A percentile compares a stretch with the other conserved stretches of the same genome.
Evolutionary conservation across 768 basidiomycete species (phyloP).

Genomic region (Phanerochaete sordida): DNA sequence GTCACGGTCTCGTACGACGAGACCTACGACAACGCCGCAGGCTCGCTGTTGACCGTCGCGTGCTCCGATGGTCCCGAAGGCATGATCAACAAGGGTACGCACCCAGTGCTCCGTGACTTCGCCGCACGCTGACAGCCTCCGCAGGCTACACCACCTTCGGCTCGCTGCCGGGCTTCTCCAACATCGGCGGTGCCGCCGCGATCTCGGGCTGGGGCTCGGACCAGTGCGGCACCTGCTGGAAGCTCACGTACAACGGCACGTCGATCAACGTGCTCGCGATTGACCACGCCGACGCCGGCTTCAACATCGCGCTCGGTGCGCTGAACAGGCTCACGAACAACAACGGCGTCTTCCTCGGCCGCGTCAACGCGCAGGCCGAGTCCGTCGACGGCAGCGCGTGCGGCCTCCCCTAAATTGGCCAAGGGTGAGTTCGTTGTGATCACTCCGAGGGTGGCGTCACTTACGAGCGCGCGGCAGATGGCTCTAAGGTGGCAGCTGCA

Average conservation of each 20-base stretch:
- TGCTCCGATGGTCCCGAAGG: slow-evolving; percentile 55
- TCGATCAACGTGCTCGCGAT: slow-evolving; percentile 50
- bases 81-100: slow-evolving; percentile 31
- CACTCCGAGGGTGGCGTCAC: background rate
- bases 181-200: slow-evolving; percentile 53
- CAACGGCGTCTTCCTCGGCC: slow-evolving; percentile 20
- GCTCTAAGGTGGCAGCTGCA: background rate
- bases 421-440: background rate
- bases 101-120: background rate
- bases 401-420: background rate
- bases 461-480: background rate
- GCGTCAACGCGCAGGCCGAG: slow-evolving; percentile 22
- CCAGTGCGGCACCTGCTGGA: slow-evolving; percentile 60
- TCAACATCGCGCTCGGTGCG: slow-evolving; percentile 32
- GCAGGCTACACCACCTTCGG: slow-evolving; percentile 45
- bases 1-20: slow-evolving; percentile 40
- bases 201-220: slow-evolving; percentile 49
- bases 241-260: slow-evolving; percentile 44
- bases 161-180: slow-evolving; percentile 53
- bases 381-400: slow-evolving; percentile 26
- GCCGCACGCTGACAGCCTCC: background rate
- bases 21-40: slow-evolving; percentile 41
- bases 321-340: slow-evolving; percentile 27
- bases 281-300: slow-evolving; percentile 41
- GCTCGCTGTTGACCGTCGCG: slow-evolving; percentile 39